Evolutionary conservation across 2,329 filamentous ascomycete species (phyloP), one percentile per base, ranked within the genome.

Genomic region (Hirsutella thompsonii): DNA sequence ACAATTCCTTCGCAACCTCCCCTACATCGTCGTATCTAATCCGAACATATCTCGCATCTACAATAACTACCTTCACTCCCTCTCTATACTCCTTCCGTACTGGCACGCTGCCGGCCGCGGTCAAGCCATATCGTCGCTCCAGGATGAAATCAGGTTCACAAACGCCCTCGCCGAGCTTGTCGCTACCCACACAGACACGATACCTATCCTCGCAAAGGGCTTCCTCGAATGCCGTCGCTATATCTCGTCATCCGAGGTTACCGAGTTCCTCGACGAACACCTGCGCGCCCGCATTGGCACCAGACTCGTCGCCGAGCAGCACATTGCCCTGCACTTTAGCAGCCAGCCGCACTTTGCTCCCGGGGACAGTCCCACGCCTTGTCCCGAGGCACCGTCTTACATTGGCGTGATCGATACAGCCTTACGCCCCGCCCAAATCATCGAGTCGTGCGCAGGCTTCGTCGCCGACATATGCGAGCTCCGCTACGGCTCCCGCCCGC

Each of bases 1-100:
- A 48, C 85, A 94, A 59, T 87, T 88, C 35, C 70, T 98, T 16
- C 82, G 89, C 47, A 94, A 94, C 57, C 76, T 98, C 8, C 92
- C 92, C 0, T 98, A 90, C 62, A 96, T 98, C 48, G 90, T 98
- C 42, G 92, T 98, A 20, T 89, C 90, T n/a, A 96, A 98, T 58
- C 86, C 88, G 1, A 87, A 95, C 58, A 88, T 98, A 51, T 84
- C 82, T 20, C 81, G 83, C 53, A 98, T 98, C 49, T 94, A 96
- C 69, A 81, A 85, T 62, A 96, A 95, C 63, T 98, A 98, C 61
- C 71, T 94, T 36, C 89, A 95, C 62, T 94, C 88, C 2, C 69
- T 98, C 18, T 90, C 85, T 2, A 94, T 88, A 1, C 72, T 98
- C 14, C 74, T 96, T 4, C 89, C 90, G 5, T 95, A 90, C 66